phyloP scores from a whole-genome alignment of 495 filamentous ascomycete species.

The Hyaloscypha variabilis region DNA sequence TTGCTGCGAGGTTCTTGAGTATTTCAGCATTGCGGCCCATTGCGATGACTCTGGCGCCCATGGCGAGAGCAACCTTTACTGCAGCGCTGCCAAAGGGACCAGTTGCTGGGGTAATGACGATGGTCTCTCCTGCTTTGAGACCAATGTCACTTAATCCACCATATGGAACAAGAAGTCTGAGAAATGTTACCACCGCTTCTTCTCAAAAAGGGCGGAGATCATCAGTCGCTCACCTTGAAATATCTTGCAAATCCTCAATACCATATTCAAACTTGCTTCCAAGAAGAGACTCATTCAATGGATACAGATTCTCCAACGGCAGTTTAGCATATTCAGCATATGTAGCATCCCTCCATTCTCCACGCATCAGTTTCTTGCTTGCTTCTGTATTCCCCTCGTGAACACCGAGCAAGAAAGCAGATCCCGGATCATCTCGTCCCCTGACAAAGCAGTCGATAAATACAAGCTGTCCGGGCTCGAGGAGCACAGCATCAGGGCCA shows the following conservation, averaged over 20 bases:
- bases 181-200: neutral
- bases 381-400: constrained; percentile 6
- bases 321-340: constrained; percentile 23
- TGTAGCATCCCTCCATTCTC: constrained; percentile 20
- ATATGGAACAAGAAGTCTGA: constrained; percentile 40
- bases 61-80: constrained; percentile 48
- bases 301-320: constrained; percentile 19
- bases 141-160: constrained; percentile 53
- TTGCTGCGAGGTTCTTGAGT: constrained; percentile 31
- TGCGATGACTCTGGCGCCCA: constrained; percentile 56
- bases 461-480: constrained; percentile 14
- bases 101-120: constrained; percentile 56
- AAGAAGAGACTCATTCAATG: constrained; percentile 11
- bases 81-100: constrained; percentile 50
- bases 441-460: constrained; percentile 15
- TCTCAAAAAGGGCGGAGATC: too few species aligned
- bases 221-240: neutral
- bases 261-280: constrained; percentile 9
- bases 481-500: constrained; percentile 7
- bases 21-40: constrained; percentile 47
- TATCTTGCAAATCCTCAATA: constrained; percentile 7
- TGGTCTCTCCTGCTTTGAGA: constrained; percentile 52
- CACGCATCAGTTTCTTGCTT: constrained; percentile 7
- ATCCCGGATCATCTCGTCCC: constrained; percentile 10
- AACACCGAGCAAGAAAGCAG: constrained; percentile 14